A percentile compares a stretch with the other conserved stretches of the same genome.
These are phyloP conservation scores for Exophiala spinifera DNA, from an alignment of 2,329 filamentous ascomycete genomes.

Conservation along the genomic window DNA sequence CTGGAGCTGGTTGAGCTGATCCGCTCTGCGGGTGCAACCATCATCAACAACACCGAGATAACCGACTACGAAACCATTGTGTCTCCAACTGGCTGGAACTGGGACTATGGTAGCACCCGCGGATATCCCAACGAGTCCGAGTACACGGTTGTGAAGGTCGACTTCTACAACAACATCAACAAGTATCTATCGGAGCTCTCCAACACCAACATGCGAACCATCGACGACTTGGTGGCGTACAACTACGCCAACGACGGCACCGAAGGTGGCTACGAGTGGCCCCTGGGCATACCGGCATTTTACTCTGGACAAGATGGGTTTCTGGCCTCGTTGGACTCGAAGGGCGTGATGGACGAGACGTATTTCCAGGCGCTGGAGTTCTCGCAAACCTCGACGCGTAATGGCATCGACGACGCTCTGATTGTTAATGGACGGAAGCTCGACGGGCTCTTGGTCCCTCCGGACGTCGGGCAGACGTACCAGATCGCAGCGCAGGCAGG, in stretches of 20 bases:
- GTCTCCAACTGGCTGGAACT: conserved; percentile 68
- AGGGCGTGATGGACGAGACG: conserved; percentile 60
- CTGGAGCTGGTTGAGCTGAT: conserved; percentile 54
- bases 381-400: conserved; percentile 55
- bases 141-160: conserved; percentile 68
- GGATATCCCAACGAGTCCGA: conserved; percentile 66
- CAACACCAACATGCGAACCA: conserved; percentile 58
- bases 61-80: conserved; percentile 61
- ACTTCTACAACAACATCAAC: conserved; percentile 61
- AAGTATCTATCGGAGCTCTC: conserved; percentile 60
- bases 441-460: conserved; percentile 64
- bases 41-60: conserved; percentile 69
- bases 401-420: conserved; percentile 70
- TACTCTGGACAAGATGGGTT: conserved; percentile 70
- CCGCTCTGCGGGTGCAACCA: conserved; percentile 59
- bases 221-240: conserved; percentile 65
- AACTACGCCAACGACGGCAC: conserved; percentile 62
- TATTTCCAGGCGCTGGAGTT: conserved; percentile 67
- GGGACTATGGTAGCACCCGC: conserved; percentile 58
- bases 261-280: conserved; percentile 61
- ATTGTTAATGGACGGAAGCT: conserved; percentile 42
- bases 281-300: conserved; percentile 58
- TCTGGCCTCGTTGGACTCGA: conserved; percentile 55
- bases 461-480: conserved; percentile 64
- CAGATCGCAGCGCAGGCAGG: conserved; percentile 71